A percentile compares a stretch with the other conserved stretches of the same genome.
These are phyloP conservation scores for Sporothrix inflata DNA, from an alignment of 2,329 filamentous ascomycete genomes.

Conservation along the genomic window DNA sequence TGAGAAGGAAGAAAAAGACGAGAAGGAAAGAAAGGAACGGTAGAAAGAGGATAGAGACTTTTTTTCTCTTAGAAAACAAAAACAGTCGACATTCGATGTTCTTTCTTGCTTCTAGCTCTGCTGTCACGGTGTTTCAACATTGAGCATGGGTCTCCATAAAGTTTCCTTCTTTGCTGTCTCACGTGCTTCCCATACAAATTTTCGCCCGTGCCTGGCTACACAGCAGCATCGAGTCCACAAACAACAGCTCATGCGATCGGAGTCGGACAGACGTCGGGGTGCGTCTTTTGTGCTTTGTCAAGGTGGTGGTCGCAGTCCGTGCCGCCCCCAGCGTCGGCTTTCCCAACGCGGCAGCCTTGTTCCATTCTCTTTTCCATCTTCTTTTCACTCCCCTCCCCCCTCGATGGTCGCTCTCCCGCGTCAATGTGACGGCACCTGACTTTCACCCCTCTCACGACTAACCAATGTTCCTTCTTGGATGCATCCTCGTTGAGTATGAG, in stretches of 20 bases:
- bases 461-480: neutral
- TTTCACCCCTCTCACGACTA: neutral
- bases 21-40: neutral
- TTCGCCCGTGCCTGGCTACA: neutral
- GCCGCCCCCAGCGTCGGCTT: too few relatives aligned
- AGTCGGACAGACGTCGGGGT: neutral
- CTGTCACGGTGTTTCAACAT: neutral
- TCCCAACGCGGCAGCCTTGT: neutral
- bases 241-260: neutral
- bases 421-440: slow-evolving; percentile 19
- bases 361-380: neutral
- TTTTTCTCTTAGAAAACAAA: neutral
- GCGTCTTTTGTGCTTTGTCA: neutral
- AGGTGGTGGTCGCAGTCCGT: too few relatives aligned
- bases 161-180: neutral
- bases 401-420: neutral
- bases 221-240: neutral
- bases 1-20: neutral
- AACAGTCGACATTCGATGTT: neutral
- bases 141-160: neutral
- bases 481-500: slow-evolving; percentile 7
- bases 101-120: neutral
- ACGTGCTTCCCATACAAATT: neutral
- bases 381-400: neutral
- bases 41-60: neutral